Percentiles rank a stretch among this genome's conserved stretches.
Conservation (phyloP, 2,329 filamentous ascomycete genomes). For the Alternaria alternata region DNA sequence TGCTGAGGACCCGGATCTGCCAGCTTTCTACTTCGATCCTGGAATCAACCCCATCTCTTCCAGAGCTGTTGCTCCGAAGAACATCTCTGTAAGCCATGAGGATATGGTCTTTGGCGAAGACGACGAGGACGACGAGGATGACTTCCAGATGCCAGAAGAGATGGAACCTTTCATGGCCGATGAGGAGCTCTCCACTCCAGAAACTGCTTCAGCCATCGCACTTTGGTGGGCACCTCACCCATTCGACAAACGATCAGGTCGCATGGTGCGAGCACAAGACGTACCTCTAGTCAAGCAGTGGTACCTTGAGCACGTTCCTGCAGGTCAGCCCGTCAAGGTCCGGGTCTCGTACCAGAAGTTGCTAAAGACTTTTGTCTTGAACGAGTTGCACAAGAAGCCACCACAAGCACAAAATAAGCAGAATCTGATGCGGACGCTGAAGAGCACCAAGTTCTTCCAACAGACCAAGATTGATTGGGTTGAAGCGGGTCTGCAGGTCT, state of each 20-base stretch:
- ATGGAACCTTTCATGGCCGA: constrained; percentile 89
- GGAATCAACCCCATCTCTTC: constrained; percentile 97
- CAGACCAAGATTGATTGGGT: constrained; percentile 99
- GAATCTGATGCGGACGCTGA: constrained; percentile 85
- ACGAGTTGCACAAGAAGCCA: constrained; percentile 94
- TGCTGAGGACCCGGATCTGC: constrained; percentile 85
- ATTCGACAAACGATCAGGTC: constrained; percentile 91
- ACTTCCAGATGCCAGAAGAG: constrained; percentile 81
- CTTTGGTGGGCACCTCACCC: constrained; percentile 99
- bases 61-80: constrained; percentile 90
- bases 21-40: constrained; percentile 98
- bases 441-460: constrained; percentile 99
- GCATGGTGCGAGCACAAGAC: constrained; percentile 96
- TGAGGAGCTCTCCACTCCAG: constrained; percentile 85
- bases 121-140: constrained; percentile 81
- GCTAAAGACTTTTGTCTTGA: constrained; percentile 93
- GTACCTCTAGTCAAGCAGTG: constrained; percentile 97
- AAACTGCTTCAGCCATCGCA: constrained; percentile 89
- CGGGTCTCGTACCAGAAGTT: constrained; percentile 98
- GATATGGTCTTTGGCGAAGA: constrained; percentile 93
- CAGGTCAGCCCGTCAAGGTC: constrained; percentile 92
- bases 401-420: constrained; percentile 97
- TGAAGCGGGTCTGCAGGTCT: constrained; percentile 97
- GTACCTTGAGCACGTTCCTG: constrained; percentile 95
- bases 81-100: constrained; percentile 89